phyloP scores from a whole-genome alignment of 768 basidiomycete species.

The Termitomyces sp. region DNA sequence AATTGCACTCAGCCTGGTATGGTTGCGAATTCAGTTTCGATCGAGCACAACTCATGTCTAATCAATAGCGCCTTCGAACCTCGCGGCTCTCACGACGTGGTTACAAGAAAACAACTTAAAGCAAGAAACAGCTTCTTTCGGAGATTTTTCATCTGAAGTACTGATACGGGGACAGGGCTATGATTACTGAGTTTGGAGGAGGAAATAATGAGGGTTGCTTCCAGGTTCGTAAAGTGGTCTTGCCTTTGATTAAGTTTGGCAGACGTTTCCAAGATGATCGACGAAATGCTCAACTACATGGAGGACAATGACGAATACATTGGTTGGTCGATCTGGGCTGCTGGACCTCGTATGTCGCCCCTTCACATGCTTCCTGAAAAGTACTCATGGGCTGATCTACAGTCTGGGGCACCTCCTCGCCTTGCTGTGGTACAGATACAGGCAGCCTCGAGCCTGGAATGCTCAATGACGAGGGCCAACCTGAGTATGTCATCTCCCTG shows the following conservation, averaged over 20 bases:
- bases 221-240: slow-evolving; percentile 17
- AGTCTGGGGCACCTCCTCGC: slow-evolving; percentile 38
- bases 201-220: slow-evolving; percentile 37
- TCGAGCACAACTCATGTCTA: not conserved
- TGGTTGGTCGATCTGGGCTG: slow-evolving; percentile 44
- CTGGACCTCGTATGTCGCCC: slow-evolving; percentile 32
- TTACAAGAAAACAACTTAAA: slow-evolving; percentile 36
- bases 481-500: slow-evolving; percentile 22
- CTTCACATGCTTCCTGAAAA: not conserved
- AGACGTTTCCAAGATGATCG: slow-evolving; percentile 18
- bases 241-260: not conserved
- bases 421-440: slow-evolving; percentile 37
- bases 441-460: slow-evolving; percentile 39
- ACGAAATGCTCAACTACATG: slow-evolving; percentile 36
- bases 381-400: not conserved
- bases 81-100: slow-evolving; percentile 36
- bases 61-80: slow-evolving; percentile 28
- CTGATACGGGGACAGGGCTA: slow-evolving; percentile 23
- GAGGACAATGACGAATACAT: slow-evolving; percentile 38
- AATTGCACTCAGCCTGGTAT: slow-evolving; percentile 36
- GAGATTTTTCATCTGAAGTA: not conserved
- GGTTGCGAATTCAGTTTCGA: not conserved
- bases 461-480: slow-evolving; percentile 28
- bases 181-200: slow-evolving; percentile 41
- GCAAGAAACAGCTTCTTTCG: slow-evolving; percentile 11